Evolutionary conservation across 2,329 filamentous ascomycete genomes (phyloP).

Genomic region (Coniochaeta ligniaria): DNA sequence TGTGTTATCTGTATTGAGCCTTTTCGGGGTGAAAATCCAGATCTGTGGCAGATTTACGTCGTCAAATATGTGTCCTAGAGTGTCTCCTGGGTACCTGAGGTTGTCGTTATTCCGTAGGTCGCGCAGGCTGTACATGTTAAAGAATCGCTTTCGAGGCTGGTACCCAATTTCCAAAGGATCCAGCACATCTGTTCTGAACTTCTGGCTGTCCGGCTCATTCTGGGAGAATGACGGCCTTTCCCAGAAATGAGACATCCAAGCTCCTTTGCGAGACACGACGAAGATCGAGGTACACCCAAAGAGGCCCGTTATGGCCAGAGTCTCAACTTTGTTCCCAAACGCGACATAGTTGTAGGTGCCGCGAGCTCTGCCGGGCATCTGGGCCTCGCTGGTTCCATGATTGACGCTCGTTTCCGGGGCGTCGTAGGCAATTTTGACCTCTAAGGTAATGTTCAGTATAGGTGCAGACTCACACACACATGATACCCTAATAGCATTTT

Average conservation of each 20-base stretch:
- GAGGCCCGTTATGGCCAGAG: neutral
- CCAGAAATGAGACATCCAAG: conserved; percentile 1
- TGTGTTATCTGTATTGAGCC: neutral
- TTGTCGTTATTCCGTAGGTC: neutral
- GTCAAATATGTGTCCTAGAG: neutral
- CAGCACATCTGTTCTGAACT: neutral
- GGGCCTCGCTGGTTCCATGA: neutral
- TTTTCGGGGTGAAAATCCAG: neutral
- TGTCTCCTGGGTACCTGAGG: neutral
- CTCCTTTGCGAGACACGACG: neutral
- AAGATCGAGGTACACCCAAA: neutral
- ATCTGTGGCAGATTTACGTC: neutral
- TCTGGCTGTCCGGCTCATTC: neutral
- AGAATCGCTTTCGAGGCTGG: neutral
- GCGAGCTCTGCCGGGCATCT: neutral
- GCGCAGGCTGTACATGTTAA: neutral
- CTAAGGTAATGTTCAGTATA: neutral
- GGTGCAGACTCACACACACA: neutral
- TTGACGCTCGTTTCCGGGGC: neutral
- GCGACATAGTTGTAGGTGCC: neutral
- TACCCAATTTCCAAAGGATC: neutral
- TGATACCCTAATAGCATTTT: too few relatives aligned
- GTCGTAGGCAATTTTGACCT: neutral
- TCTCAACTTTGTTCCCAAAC: neutral
- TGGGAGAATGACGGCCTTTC: neutral